These are phyloP conservation scores for Alloteropsis semialata DNA, from an alignment of 176 grass and related monocot genomes.

Conservation along the genomic window DNA sequence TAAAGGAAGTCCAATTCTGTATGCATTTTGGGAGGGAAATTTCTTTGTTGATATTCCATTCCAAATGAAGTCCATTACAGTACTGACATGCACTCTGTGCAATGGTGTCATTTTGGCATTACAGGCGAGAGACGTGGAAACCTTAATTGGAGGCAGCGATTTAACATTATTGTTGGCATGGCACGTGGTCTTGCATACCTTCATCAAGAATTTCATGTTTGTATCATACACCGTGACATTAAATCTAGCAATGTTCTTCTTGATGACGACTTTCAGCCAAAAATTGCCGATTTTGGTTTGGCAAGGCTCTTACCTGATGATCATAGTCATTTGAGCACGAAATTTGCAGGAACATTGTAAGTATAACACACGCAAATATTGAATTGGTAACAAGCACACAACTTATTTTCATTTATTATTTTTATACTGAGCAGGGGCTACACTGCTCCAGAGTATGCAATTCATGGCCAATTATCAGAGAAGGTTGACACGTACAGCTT, in stretches of 20 bases:
- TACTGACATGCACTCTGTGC: not conserved
- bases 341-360: slow-evolving; percentile 92
- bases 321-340: slow-evolving; percentile 78
- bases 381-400: not conserved
- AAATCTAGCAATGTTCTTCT: slow-evolving; percentile 82
- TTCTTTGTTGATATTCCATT: not conserved
- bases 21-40: not conserved
- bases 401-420: not conserved
- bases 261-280: slow-evolving; percentile 71
- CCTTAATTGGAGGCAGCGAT: slow-evolving; percentile 79
- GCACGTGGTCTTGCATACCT: slow-evolving; percentile 77
- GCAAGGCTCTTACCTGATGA: slow-evolving; percentile 79
- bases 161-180: slow-evolving; percentile 78
- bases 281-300: slow-evolving; percentile 81
- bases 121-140: slow-evolving; percentile 60
- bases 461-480: slow-evolving; percentile 75
- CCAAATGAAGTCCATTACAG: not conserved
- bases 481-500: slow-evolving; percentile 87
- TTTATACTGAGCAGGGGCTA: slow-evolving; percentile 63
- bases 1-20: not conserved
- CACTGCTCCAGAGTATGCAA: slow-evolving; percentile 86
- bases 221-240: slow-evolving; percentile 91
- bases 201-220: slow-evolving; percentile 81
- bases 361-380: slow-evolving; percentile 28
- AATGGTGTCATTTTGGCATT: slow-evolving; percentile 16